These are phyloP conservation scores for Vicia sativa DNA, from an alignment of 306 rosid genomes.

Conservation along the genomic window DNA sequence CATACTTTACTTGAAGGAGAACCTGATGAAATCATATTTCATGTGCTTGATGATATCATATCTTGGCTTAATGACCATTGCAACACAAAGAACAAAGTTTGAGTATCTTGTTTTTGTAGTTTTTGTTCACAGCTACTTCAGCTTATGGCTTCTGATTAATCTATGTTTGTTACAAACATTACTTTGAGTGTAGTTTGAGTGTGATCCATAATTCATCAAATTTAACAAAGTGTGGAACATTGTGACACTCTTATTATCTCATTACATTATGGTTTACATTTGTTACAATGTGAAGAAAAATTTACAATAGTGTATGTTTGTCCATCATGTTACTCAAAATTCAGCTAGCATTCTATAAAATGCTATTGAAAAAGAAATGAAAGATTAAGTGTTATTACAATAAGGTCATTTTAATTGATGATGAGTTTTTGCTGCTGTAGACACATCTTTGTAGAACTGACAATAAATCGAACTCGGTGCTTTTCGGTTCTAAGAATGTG, in stretches of 20 bases:
- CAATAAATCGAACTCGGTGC: background rate
- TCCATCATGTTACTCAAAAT: slow-evolving; percentile 23
- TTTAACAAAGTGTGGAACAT: slow-evolving; percentile 1
- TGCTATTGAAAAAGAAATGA: slow-evolving; percentile 10
- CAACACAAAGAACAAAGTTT: slow-evolving; percentile 39
- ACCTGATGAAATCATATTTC: slow-evolving; percentile 53
- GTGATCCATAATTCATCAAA: background rate
- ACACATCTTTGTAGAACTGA: background rate
- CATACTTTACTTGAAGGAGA: slow-evolving; percentile 54
- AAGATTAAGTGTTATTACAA: slow-evolving; percentile 1
- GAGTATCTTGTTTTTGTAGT: slow-evolving; percentile 24
- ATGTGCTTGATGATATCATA: slow-evolving; percentile 50
- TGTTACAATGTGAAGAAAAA: slow-evolving; percentile 32
- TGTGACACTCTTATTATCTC: background rate
- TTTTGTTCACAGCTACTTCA: background rate
- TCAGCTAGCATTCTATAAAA: slow-evolving; percentile 24
- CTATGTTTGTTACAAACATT: no score
- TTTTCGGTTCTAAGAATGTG: slow-evolving; percentile 23
- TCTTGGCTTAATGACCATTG: slow-evolving; percentile 53
- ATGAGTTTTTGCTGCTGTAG: slow-evolving; percentile 3
- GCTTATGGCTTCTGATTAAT: background rate
- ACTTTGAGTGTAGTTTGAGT: background rate
- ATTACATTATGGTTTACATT: slow-evolving; percentile 26
- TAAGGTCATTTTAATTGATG: slow-evolving; percentile 7
- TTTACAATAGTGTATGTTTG: slow-evolving; percentile 37